Evolutionary conservation across 306 rosid species (phyloP), one percentile per base, ranked within the genome.

Genomic region (Begonia fuchsioides): DNA sequence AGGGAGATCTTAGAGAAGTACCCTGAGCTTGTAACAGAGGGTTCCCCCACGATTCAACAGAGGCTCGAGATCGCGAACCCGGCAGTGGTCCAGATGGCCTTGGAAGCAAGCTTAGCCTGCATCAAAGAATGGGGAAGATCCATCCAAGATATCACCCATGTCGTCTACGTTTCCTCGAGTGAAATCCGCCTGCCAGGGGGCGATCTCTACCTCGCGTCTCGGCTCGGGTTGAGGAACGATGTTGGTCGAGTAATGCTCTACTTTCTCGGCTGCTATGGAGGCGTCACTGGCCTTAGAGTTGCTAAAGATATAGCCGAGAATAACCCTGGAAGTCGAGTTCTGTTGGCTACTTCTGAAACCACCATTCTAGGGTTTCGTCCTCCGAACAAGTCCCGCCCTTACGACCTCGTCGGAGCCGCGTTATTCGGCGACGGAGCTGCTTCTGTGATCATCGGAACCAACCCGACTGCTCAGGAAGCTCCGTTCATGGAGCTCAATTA

Each of bases 361-460:
- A 90, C 98, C 13, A 85, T 82, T 1, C 96, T 90, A 0, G 98
- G 98, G 13, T 90, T 82, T 52, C 54, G 96, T 15, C 96, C 98
- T 3, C 98, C 96, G 0, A 90, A 72, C 46, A 79, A 76, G 51
- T 68, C 75, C 2, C 70, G 99, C 39, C 96, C 99, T 9, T 92
- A 92, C 13, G 96, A 92, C 50, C 93, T 92, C 1, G 99, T 92
- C 0, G 96, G 96, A n/a, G 96, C 96, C n/a, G 99, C 94, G 5
- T 85, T 92, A 35, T 92, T 92, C 6, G 96, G 96, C 0, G 99
- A 92, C 13, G 96, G 96, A 1, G 98, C 96, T 5, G 96, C 98
- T 0, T 93, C 96, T 0, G 98, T 58, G 10, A 82, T 92, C 38
- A 11, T 92, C 10, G 96, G 98, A 70, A 43, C 83, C 5, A 48